Conservation (phyloP, 1,284 basidiomycete genomes). For the Cryptococcus hybrid region DNA sequence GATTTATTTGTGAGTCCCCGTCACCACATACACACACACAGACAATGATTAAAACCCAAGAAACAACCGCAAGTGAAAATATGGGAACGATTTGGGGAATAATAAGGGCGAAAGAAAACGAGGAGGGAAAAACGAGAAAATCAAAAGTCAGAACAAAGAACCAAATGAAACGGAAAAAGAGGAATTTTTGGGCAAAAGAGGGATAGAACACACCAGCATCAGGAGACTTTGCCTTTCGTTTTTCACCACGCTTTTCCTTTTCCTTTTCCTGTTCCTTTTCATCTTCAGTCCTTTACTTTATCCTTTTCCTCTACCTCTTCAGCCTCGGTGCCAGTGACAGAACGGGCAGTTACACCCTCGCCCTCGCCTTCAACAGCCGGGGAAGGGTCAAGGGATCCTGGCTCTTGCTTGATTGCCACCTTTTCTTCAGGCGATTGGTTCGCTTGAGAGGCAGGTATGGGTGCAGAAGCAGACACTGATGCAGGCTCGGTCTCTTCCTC, state of each 20-base stretch:
- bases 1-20: not conserved
- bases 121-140: not conserved
- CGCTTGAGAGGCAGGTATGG: not conserved
- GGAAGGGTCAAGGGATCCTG: not conserved
- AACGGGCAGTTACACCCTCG: not conserved
- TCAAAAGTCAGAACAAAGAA: not conserved
- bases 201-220: constrained; percentile 39
- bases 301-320: not conserved
- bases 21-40: too few relatives aligned
- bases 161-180: not conserved
- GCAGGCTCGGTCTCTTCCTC: not conserved
- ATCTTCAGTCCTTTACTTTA: not conserved
- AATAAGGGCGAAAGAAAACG: not conserved
- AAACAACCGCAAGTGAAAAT: too few relatives aligned
- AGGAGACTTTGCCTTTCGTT: constrained; percentile 48
- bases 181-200: not conserved
- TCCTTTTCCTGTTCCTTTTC: constrained; percentile 12
- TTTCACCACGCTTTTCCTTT: constrained; percentile 38
- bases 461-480: not conserved
- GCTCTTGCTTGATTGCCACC: not conserved
- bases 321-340: not conserved
- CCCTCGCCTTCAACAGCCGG: not conserved
- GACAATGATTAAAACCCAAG: too few relatives aligned
- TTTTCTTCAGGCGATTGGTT: not conserved
- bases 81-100: not conserved